phyloP scores from a whole-genome alignment of 2,329 filamentous ascomycete species.

The Fusarium domesticum region DNA sequence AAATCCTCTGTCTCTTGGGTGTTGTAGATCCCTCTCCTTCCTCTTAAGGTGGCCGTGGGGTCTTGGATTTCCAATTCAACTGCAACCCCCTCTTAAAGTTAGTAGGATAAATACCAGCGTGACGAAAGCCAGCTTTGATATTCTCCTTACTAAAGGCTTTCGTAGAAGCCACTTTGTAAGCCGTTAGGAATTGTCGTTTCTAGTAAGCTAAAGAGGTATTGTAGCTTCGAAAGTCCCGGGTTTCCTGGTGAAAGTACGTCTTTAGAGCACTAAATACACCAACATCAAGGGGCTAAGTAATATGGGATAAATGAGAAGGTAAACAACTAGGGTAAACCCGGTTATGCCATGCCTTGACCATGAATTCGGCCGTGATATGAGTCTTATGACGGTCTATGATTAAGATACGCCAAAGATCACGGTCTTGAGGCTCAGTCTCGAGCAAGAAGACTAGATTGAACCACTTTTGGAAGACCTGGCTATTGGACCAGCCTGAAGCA shows the following conservation, averaged over 20 bases:
- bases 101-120: background rate
- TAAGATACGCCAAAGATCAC: background rate
- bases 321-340: background rate
- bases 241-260: background rate
- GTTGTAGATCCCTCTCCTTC: no score
- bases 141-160: background rate
- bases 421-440: background rate
- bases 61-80: background rate
- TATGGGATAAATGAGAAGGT: background rate
- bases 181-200: background rate
- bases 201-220: background rate
- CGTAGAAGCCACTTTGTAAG: background rate
- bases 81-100: background rate
- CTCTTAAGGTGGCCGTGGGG: no score
- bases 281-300: background rate
- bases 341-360: background rate
- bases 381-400: background rate
- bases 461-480: slow-evolving; percentile 1
- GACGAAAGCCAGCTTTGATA: background rate
- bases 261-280: background rate
- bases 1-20: background rate
- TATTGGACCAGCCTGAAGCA: slow-evolving; percentile 1
- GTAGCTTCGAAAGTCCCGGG: background rate
- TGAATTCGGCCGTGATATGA: background rate
- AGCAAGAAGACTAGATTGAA: background rate